A percentile compares a stretch with the other conserved stretches of the same genome.
These are phyloP conservation scores for Crithidia brevicula DNA, from an alignment of 208 protist genomes.

Conservation along the genomic window DNA sequence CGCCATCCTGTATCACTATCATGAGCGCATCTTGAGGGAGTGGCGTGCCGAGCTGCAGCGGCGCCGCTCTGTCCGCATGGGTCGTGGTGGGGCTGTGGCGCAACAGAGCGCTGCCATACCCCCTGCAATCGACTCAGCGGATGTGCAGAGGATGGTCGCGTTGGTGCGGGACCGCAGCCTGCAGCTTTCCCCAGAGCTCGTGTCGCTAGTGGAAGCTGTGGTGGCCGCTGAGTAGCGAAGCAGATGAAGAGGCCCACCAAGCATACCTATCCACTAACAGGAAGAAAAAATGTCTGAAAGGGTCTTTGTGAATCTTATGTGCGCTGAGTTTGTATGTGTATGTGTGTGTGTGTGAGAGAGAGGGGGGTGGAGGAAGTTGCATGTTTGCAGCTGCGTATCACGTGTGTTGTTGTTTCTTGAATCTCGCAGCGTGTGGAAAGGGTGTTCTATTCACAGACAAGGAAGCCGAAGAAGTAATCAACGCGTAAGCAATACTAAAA, in stretches of 20 bases:
- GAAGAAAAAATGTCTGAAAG: background rate
- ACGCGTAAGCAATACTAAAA: too few species aligned
- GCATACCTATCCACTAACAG: too few species aligned
- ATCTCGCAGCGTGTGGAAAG: background rate
- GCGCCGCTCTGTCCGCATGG: slow-evolving; percentile 11
- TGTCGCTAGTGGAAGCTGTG: slow-evolving; percentile 66
- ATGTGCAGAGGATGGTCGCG: slow-evolving; percentile 62
- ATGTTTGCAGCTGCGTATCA: too few species aligned
- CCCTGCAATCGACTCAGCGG: slow-evolving; percentile 23
- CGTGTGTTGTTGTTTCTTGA: slow-evolving; percentile 2
- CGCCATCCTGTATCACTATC: slow-evolving; percentile 67
- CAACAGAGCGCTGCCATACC: background rate
- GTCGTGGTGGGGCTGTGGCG: background rate
- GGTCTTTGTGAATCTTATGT: background rate
- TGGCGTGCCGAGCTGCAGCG: slow-evolving; percentile 61
- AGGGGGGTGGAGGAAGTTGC: background rate
- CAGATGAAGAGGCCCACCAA: slow-evolving; percentile 6
- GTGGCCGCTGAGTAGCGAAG: slow-evolving; percentile 7
- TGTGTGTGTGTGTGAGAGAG: too few species aligned
- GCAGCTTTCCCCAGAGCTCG: slow-evolving; percentile 74
- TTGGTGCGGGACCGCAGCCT: slow-evolving; percentile 76
- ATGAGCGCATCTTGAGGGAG: slow-evolving; percentile 72
- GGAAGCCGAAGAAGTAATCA: too few species aligned
- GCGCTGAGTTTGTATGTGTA: too few species aligned
- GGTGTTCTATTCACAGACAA: slow-evolving; percentile 2